phyloP scores from a whole-genome alignment of 1,284 basidiomycete genomes.

The Gymnopus androsaceus region DNA sequence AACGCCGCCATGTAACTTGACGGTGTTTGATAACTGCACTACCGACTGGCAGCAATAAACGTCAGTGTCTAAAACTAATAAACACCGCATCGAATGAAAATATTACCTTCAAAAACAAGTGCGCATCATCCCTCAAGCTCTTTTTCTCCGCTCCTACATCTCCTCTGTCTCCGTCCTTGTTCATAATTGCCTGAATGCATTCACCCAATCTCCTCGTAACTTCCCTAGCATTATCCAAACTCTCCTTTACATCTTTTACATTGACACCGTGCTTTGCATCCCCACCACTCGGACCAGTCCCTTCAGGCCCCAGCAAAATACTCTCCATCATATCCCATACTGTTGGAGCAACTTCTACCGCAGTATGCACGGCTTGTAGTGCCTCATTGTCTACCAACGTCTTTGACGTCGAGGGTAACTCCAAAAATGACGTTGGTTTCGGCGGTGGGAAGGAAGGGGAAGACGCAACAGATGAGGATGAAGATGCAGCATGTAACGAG shows the following conservation, averaged over 20 bases:
- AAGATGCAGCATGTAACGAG: slow-evolving; percentile 41
- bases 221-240: slow-evolving; percentile 54
- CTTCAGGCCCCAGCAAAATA: slow-evolving; percentile 49
- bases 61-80: slow-evolving; percentile 8
- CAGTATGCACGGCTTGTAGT: slow-evolving; percentile 65
- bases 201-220: slow-evolving; percentile 59
- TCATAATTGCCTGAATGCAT: slow-evolving; percentile 54
- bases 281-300: too few species aligned
- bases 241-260: slow-evolving; percentile 44
- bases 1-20: slow-evolving; percentile 59
- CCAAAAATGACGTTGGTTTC: slow-evolving; percentile 36
- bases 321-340: slow-evolving; percentile 75
- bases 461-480: slow-evolving; percentile 38
- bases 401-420: slow-evolving; percentile 50
- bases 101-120: slow-evolving; percentile 72
- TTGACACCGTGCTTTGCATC: slow-evolving; percentile 12
- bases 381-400: slow-evolving; percentile 69
- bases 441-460: slow-evolving; percentile 39
- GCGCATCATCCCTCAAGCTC: slow-evolving; percentile 68
- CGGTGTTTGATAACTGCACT: slow-evolving; percentile 64
- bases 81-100: slow-evolving; percentile 10
- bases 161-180: slow-evolving; percentile 29
- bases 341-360: slow-evolving; percentile 68
- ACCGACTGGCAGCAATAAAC: slow-evolving; percentile 52
- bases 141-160: slow-evolving; percentile 52